Conservation (phyloP, 352 stramenopile species). For the Phytophthora foliorum region DNA sequence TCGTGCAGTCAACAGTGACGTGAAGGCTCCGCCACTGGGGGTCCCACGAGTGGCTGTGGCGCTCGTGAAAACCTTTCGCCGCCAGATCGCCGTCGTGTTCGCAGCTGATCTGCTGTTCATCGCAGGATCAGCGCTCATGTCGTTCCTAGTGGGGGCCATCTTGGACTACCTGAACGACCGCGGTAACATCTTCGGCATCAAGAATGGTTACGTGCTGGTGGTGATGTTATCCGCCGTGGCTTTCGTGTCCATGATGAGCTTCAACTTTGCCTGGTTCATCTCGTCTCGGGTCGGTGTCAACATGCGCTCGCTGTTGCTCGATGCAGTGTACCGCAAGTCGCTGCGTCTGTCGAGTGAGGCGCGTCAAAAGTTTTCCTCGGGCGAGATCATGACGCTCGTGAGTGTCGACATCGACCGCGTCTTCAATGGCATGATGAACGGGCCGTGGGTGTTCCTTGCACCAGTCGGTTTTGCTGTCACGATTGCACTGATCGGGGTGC, state of each 20-base stretch:
- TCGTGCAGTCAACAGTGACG: conserved; percentile 9
- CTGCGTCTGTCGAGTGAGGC: conserved; percentile 54
- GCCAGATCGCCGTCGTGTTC: conserved; percentile 27
- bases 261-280: conserved; percentile 62
- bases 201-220: conserved; percentile 36
- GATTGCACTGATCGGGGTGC: conserved; percentile 34
- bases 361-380: conserved; percentile 52
- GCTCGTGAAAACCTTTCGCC: conserved; percentile 29
- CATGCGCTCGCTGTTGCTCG: conserved; percentile 54
- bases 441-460: conserved; percentile 46
- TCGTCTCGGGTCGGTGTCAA: conserved; percentile 54
- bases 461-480: conserved; percentile 36
- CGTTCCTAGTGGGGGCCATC: conserved; percentile 31
- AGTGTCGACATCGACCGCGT: conserved; percentile 65
- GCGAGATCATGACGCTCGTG: conserved; percentile 72
- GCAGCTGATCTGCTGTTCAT: conserved; percentile 36
- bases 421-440: conserved; percentile 58
- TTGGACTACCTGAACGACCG: conserved; percentile 39
- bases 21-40: conserved; percentile 8
- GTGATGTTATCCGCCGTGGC: conserved; percentile 35
- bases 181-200: conserved; percentile 30
- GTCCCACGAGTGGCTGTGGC: conserved; percentile 29
- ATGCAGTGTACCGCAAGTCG: conserved; percentile 64
- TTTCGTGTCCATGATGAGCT: conserved; percentile 44
- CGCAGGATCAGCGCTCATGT: conserved; percentile 24